Percentiles rank a stretch among this genome's conserved stretches.
phyloP scores from a whole-genome alignment of 345 rosid species.

The Aurinia saxatilis region DNA sequence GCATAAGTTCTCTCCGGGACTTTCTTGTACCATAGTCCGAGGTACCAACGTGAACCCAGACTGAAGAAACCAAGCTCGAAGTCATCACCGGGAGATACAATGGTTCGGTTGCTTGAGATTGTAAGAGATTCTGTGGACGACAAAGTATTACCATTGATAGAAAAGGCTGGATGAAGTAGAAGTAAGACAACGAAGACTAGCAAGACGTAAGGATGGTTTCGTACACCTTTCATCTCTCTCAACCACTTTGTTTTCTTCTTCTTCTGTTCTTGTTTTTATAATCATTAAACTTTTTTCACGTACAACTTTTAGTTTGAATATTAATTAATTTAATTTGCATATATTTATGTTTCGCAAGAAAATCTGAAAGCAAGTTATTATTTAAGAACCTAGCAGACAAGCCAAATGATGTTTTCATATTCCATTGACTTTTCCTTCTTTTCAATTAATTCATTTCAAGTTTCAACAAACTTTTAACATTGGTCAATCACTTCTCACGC shows the following conservation, averaged over 20 bases:
- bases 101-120: constrained; percentile 31
- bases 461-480: not conserved
- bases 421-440: not conserved
- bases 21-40: constrained; percentile 72
- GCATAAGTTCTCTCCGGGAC: constrained; percentile 34
- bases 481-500: constrained; percentile 13
- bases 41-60: constrained; percentile 33
- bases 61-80: constrained; percentile 66
- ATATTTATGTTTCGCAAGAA: no score
- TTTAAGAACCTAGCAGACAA: not conserved
- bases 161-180: constrained; percentile 12
- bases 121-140: constrained; percentile 25
- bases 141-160: constrained; percentile 31
- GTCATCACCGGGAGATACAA: constrained; percentile 39
- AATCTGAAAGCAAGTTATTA: not conserved
- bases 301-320: not conserved
- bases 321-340: no score
- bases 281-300: not conserved
- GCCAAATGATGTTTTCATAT: not conserved
- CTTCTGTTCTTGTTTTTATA: not conserved
- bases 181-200: constrained; percentile 13
- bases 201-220: constrained; percentile 8
- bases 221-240: constrained; percentile 17
- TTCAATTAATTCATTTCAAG: not conserved
- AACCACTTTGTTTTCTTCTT: not conserved